These are phyloP conservation scores for Coleophoma cylindrospora DNA, from an alignment of 2,329 filamentous ascomycete genomes.

Conservation along the genomic window DNA sequence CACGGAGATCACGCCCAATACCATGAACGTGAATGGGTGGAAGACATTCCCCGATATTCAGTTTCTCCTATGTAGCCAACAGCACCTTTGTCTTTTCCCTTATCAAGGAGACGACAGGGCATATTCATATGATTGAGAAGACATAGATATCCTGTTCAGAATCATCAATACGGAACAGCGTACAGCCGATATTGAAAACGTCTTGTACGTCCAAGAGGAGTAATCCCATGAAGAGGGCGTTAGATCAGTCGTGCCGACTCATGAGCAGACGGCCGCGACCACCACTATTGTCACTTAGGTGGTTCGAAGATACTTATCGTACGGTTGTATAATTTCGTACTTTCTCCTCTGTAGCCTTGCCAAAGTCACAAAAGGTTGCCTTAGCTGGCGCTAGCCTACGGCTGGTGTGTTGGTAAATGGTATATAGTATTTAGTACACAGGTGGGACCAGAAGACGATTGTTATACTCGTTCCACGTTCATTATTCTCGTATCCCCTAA, in stretches of 20 bases:
- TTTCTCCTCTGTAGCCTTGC: no score
- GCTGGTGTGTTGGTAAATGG: no score
- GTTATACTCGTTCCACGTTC: no score
- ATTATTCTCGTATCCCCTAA: no score
- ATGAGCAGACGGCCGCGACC: not conserved
- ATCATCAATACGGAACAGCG: conserved; percentile 3
- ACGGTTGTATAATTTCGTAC: no score
- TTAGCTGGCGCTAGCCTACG: no score
- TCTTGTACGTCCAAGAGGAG: not conserved
- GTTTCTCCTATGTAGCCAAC: conserved; percentile 37
- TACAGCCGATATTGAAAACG: conserved; percentile 10
- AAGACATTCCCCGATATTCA: conserved; percentile 41
- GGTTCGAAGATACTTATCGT: no score
- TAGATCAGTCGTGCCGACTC: not conserved
- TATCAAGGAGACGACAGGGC: conserved; percentile 65
- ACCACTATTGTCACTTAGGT: not conserved
- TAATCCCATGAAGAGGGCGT: not conserved
- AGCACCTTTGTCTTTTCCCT: conserved; percentile 41
- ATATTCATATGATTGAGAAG: no score
- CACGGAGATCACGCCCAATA: conserved; percentile 46
- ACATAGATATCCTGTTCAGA: conserved; percentile 31
- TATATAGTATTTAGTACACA: no score
- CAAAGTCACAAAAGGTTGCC: no score
- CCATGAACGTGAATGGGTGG: conserved; percentile 38
- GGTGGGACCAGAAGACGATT: no score